Base-by-base conservation (phyloP, 1,284 basidiomycete species). In the Phylloporus sp. region DNA sequence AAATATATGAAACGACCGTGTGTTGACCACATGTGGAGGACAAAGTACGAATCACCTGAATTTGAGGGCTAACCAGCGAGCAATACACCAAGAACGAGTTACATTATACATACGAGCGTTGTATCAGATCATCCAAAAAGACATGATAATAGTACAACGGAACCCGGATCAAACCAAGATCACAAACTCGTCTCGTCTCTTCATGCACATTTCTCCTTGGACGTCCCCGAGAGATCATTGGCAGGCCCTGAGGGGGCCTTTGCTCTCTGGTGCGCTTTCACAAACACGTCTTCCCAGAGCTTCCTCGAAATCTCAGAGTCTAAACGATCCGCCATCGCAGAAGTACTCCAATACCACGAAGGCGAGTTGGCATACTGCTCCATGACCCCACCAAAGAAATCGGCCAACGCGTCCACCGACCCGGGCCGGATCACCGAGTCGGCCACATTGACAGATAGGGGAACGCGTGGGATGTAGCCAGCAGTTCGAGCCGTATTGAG, bases 241-340 rank as follows among this genome's bases (percentile, higher is more conserved):
- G 40, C 8, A 44, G 32, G 40, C 29, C 8, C 44, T 24, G 39
- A 28, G 20, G 13, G 13, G 13, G n/a, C 13, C 39, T n/a, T 50
- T 2, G 54, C 54, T 39, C 39, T 51, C 54, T 51, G 37, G 17
- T 50, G 37, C 8, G 54, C 54, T 17, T 50, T 42, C 5, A 57
- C 54, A 12, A 61, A 61, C 20, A 57, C 60, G n/a, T 61, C 60
- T 34, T 61, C 60, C 60, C 60, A 61, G 20, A 56, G 22, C 39
- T 44, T 61, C 32, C 47, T 50, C 54, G 54, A 61, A 42, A 61
- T 42, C 24, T 61, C 54, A 24, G 60, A 61, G 40, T 58, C 54
- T 31, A 58, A 24, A 26, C 60, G 47, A 31, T 57, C 54, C 20
- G 39, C 46, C 47, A 61, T 57, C 13, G 47, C 54, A 24, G 60